Base-by-base conservation (phyloP, 108 stramenopile genomes). In the Seminavis robusta region DNA sequence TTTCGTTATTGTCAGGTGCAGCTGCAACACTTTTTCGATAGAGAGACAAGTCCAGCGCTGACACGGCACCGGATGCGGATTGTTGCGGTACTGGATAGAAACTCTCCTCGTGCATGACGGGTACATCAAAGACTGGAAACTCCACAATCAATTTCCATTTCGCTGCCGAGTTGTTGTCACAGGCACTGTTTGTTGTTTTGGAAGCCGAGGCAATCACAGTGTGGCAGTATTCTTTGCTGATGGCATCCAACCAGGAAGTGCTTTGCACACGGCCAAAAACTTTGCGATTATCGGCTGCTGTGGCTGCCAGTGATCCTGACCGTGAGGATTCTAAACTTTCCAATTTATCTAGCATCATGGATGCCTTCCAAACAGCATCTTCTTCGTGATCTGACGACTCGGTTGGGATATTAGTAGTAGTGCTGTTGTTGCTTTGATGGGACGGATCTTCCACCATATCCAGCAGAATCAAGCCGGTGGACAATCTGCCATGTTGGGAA, bases 91-190 rank as follows among this genome's bases (percentile, higher is more conserved):
- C 62, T 3, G 84, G 80, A 56, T 93, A 93, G 23, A 77, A 66
- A 33, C 83, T 84, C 43, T 93, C 91, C 57, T 89, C 87, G 67
- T 88, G 74, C 16, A 93, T 44, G 10, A 93, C 71, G 2, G 91
- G 91, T 4, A 93, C 74, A 19, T 84, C 72, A 49, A 81, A 84
- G 2, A 41, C 64, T 2, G 91, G 91, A 30, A 93, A 39, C 58
- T 93, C 87, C 21, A 93, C 50, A 37, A 93, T 76, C 34, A 92
- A n/a, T n/a, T n/a, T 37, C 37, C 54, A 79, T 3, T 73, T 63
- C 16, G 61, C 16, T 29, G 56, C 24, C 9, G 15, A 9, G 34
- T 20, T 20, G 43, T 48, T 21, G 30, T 65, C 47, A 47, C 62
- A 37, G 6, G 61, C 63, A 29, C 53, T 53, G 26, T 58, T 65